phyloP scores from a whole-genome alignment of 129 eudicot genomes.

The Flaveria robusta region DNA sequence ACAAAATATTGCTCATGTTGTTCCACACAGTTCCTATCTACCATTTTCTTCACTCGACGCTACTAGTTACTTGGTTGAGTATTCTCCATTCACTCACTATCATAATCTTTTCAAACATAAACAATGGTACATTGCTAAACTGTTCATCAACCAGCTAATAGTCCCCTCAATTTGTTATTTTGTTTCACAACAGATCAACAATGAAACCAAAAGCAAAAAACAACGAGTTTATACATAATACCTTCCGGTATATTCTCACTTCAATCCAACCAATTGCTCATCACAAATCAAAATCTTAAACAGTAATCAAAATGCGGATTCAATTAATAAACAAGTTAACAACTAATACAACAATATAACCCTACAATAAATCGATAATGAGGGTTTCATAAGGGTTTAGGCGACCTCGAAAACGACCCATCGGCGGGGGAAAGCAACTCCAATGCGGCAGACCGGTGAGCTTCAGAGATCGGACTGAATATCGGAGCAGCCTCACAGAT shows the following conservation, averaged over 20 bases:
- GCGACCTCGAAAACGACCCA: constrained; percentile 54
- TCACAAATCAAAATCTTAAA: background rate
- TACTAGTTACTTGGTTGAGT: no score
- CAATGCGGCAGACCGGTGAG: constrained; percentile 72
- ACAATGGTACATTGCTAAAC: no score
- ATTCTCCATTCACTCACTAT: no score
- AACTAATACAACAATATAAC: background rate
- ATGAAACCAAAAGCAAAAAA: background rate
- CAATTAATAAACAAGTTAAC: constrained; percentile 4
- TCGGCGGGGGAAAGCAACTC: constrained; percentile 43
- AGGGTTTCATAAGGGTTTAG: constrained; percentile 40
- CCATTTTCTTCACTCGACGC: no score
- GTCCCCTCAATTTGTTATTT: no score
- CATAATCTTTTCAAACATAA: no score
- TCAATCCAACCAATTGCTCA: background rate
- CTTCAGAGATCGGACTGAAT: constrained; percentile 54
- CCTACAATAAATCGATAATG: background rate
- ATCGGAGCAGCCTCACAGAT: constrained; percentile 56
- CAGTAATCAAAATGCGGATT: background rate
- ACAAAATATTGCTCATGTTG: no score
- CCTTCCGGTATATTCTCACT: no score
- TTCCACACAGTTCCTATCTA: no score
- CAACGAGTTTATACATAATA: background rate
- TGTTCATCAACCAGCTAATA: no score
- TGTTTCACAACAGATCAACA: background rate